Evolutionary conservation across 2,329 filamentous ascomycete genomes (phyloP), one percentile per base, ranked within the genome.

Genomic region (Botrytis sinoallii): DNA sequence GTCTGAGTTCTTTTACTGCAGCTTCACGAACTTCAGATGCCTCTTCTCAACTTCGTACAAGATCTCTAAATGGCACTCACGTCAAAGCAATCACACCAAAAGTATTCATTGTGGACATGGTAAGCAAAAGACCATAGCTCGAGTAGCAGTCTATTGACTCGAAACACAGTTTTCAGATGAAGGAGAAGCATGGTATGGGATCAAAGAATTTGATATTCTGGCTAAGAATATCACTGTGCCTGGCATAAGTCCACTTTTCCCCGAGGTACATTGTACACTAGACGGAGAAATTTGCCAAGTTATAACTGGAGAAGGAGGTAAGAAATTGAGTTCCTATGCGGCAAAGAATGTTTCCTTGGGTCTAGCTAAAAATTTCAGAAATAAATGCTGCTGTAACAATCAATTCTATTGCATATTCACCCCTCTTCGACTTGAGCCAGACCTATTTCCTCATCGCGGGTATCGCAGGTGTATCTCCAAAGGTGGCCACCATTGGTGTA

Each of bases 381-480:
- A 71, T 94, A 83, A 94, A 94, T 79, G 91, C 92, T 0, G 92
- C 92, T 0, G 82, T 87, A 8, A 90, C 89, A 0, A 85, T 92
- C 71, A 86, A 86, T 68, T 87, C 91, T 0, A 84, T 93, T 16
- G 83, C 87, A 18, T 84, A 90, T n/a, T 91, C 88, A 0, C 79
- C 83, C 5, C 79, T 83, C 14, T 92, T 94, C 80, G 86, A 93
- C 81, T 84, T 94, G 14, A 85, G 83, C 1, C 81, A 84, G 63
- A 91, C 91, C 0, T 94, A 94, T 83, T 93, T 93, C 81, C 82
- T 94, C 73, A 81, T 92, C 44, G 88, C 87, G 0, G 92, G 92
- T 3, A 93, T 94, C 75, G 91, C 89, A 1, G 92, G 92, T n/a
- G 85, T 93, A 42, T 93, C 89, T 80, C 92, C 92, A 0, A 87